These are phyloP conservation scores for Echria macrotheca DNA, from an alignment of 495 filamentous ascomycete genomes.

Conservation along the genomic window DNA sequence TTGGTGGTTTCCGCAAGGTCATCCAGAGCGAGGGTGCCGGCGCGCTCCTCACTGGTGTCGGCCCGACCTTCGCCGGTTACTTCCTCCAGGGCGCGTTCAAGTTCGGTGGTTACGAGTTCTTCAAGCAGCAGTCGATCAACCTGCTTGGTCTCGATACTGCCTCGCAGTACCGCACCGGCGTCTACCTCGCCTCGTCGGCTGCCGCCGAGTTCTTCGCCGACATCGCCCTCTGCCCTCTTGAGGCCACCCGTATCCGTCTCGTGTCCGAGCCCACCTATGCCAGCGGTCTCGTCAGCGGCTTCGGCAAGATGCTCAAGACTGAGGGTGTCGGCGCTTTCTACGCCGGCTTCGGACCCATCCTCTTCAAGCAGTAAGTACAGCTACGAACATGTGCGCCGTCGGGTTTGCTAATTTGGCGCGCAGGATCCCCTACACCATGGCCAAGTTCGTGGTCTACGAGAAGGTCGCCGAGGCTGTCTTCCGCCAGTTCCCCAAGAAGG, in stretches of 20 bases:
- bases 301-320: slow-evolving; percentile 76
- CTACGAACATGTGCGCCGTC: not conserved
- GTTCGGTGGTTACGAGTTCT: slow-evolving; percentile 92
- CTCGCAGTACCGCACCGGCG: slow-evolving; percentile 76
- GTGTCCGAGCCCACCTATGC: slow-evolving; percentile 87
- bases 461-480: slow-evolving; percentile 84
- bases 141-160: slow-evolving; percentile 71
- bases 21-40: slow-evolving; percentile 79
- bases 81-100: slow-evolving; percentile 95
- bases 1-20: slow-evolving; percentile 83
- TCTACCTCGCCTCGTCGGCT: slow-evolving; percentile 83
- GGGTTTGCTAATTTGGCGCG: not conserved
- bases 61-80: slow-evolving; percentile 85
- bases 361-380: slow-evolving; percentile 86
- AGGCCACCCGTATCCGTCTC: slow-evolving; percentile 93
- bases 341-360: slow-evolving; percentile 87
- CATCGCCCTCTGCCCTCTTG: slow-evolving; percentile 88
- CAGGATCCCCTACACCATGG: slow-evolving; percentile 98
- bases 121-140: slow-evolving; percentile 92
- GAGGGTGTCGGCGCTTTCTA: slow-evolving; percentile 91
- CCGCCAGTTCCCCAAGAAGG: slow-evolving; percentile 67
- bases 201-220: slow-evolving; percentile 89
- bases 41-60: slow-evolving; percentile 81
- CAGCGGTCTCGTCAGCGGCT: slow-evolving; percentile 72
- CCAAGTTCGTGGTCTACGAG: slow-evolving; percentile 99